phyloP scores from a whole-genome alignment of 257 asterid genomes.

The Anisodus tanguticus region DNA sequence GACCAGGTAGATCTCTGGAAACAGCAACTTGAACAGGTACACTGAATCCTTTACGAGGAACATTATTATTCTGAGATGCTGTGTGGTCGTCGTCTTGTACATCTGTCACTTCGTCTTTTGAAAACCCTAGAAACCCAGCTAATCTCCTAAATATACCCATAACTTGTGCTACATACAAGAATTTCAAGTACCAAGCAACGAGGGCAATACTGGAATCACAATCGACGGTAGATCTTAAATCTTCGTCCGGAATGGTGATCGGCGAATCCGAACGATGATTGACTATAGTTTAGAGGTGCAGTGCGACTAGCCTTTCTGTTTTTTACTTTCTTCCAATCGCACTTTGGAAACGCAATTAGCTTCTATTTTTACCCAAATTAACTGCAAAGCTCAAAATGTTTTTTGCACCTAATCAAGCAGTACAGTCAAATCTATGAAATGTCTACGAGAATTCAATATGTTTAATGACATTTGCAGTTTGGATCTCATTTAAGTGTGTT shows the following conservation, averaged over 20 bases:
- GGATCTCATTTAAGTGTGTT: too few species aligned
- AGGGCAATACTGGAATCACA: background rate
- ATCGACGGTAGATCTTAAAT: slow-evolving; percentile 12
- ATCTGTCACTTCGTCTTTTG: slow-evolving; percentile 24
- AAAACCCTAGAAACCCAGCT: slow-evolving; percentile 29
- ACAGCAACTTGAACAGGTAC: slow-evolving; percentile 1
- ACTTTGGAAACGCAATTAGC: background rate
- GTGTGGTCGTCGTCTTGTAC: background rate
- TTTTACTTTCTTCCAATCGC: background rate
- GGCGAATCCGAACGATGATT: background rate
- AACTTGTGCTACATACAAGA: background rate
- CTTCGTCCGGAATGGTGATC: background rate
- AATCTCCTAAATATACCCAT: slow-evolving; percentile 27
- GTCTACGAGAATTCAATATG: too few species aligned
- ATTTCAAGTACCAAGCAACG: too few species aligned
- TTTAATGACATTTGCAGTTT: too few species aligned
- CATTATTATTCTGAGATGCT: background rate
- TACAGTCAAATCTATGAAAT: too few species aligned
- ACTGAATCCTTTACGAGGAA: slow-evolving; percentile 27
- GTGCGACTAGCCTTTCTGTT: background rate
- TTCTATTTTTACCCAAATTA: background rate
- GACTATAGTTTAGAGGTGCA: background rate
- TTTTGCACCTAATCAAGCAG: too few species aligned
- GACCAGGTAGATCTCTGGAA: slow-evolving; percentile 25
- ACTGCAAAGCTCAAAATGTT: background rate